phyloP scores from a whole-genome alignment of 192 early-diverging fungal genomes.

The Coemansia guatemalensis region DNA sequence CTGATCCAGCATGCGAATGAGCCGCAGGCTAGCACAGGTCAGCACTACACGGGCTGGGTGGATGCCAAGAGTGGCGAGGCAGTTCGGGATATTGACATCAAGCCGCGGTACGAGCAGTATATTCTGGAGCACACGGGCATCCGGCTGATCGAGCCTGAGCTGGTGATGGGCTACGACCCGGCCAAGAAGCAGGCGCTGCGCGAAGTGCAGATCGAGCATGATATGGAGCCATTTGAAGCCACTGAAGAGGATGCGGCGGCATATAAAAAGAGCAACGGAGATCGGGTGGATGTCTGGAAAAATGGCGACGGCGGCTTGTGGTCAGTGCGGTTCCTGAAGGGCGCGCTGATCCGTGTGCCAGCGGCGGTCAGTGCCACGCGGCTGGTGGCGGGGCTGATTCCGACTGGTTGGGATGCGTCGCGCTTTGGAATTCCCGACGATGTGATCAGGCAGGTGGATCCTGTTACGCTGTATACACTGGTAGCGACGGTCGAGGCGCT shows the following conservation, averaged over 20 bases:
- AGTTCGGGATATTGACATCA: constrained; percentile 82
- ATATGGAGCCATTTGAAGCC: constrained; percentile 85
- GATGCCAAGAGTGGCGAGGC: constrained; percentile 84
- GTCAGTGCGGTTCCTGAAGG: constrained; percentile 82
- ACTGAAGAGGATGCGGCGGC: constrained; percentile 82
- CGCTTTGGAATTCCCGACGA: constrained; percentile 92
- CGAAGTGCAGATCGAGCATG: constrained; percentile 85
- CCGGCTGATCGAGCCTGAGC: constrained; percentile 74
- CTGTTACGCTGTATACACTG: constrained; percentile 78
- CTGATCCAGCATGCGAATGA: constrained; percentile 81
- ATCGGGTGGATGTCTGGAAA: constrained; percentile 64
- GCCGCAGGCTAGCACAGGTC: not conserved
- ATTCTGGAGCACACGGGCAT: constrained; percentile 74
- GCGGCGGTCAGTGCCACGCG: constrained; percentile 84
- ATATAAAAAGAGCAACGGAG: constrained; percentile 81
- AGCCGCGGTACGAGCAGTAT: constrained; percentile 85
- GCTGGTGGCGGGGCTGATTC: constrained; percentile 81
- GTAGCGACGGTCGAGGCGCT: constrained; percentile 92
- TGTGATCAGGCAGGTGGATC: constrained; percentile 85
- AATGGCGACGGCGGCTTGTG: constrained; percentile 56
- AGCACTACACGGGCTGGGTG: constrained; percentile 72
- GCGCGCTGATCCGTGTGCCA: constrained; percentile 82
- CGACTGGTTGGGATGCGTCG: constrained; percentile 88
- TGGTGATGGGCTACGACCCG: constrained; percentile 86
- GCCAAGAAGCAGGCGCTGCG: constrained; percentile 80